Evolutionary conservation across 192 early-diverging fungal genomes (phyloP), one percentile per base, ranked within the genome.

Genomic region (Coemansia sp.): DNA sequence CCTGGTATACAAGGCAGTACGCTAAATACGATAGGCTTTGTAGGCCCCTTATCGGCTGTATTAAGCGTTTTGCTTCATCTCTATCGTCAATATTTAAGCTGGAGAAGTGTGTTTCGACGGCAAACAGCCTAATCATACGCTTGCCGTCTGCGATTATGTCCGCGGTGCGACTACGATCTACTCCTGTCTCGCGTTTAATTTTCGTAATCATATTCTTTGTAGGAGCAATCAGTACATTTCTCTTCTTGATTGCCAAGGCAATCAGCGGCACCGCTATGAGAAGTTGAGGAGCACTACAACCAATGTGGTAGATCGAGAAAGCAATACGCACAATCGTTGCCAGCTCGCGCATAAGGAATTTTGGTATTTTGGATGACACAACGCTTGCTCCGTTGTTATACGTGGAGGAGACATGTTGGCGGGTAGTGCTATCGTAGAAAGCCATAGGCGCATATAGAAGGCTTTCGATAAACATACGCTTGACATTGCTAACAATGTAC

Each of bases 91-190:
- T 71, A 49, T 90, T 87, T 9, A 73, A 49, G 0, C 54, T 49
- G 30, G 76, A 72, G 49, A 94, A 94, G 3, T 78, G 78, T 34
- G 78, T 23, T 41, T 84, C 83, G 1, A 71, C 83, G 26, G 74
- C 69, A 63, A 86, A 91, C 0, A 91, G 80, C 44, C 92, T 86
- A 48, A 95, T 87, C 38, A 84, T 85, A 0, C 84, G 80, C 25
- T 88, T 68, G 0, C 91, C 92, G 19, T 88, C 91, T 0, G 24
- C 23, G 14, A 78, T 68, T 14, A 73, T 49, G 50, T 69, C 56
- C 8, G 47, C 44, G 0, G 60, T 60, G 1, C 59, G 54, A 22
- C 32, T 61, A 24, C 60, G 22, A 4, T 22, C 64, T 4, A 76
- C 23, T 1, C 48, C 18, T 12, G 22, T 23, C 0, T 34, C 27